A percentile compares a stretch with the other conserved stretches of the same genome.
Conservation (phyloP, 257 asterid species). For the Ophiorrhiza pumila region DNA sequence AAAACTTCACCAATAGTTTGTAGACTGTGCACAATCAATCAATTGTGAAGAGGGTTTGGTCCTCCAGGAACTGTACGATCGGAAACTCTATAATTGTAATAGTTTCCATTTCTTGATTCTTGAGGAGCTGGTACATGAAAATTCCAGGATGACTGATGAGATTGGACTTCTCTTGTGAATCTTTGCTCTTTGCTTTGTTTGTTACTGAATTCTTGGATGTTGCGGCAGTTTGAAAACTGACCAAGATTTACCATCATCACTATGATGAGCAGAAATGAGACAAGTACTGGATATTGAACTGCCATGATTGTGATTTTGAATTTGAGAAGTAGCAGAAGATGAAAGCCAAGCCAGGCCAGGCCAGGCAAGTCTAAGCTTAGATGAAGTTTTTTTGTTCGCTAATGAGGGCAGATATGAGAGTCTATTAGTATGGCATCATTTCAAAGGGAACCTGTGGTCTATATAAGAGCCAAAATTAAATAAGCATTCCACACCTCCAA, state of each 20-base stretch:
- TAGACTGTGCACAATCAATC: slow-evolving; percentile 9
- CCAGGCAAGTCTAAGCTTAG: no score
- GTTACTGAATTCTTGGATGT: slow-evolving; percentile 10
- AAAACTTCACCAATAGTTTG: slow-evolving; percentile 10
- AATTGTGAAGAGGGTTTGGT: slow-evolving; percentile 64
- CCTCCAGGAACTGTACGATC: slow-evolving; percentile 48
- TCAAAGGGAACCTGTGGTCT: slow-evolving; percentile 12
- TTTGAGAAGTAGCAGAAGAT: no score
- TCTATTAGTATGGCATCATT: slow-evolving; percentile 28
- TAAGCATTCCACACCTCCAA: neutral
- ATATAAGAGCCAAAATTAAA: neutral
- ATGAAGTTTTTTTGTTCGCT: slow-evolving; percentile 12
- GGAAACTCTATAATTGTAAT: slow-evolving; percentile 26
- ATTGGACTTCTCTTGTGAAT: slow-evolving; percentile 1
- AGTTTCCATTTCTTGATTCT: slow-evolving; percentile 23
- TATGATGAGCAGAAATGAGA: slow-evolving; percentile 23
- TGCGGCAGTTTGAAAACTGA: slow-evolving; percentile 31
- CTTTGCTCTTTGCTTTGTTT: slow-evolving; percentile 11
- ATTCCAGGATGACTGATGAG: slow-evolving; percentile 30
- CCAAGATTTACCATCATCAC: slow-evolving; percentile 17
- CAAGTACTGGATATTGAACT: slow-evolving; percentile 19
- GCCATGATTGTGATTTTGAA: slow-evolving; percentile 38
- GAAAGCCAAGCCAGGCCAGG: no score
- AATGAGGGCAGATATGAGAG: slow-evolving; percentile 25
- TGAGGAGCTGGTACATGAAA: slow-evolving; percentile 27